These are phyloP conservation scores for Vachellia pachyceras DNA, from an alignment of 306 rosid genomes.

Conservation along the genomic window DNA sequence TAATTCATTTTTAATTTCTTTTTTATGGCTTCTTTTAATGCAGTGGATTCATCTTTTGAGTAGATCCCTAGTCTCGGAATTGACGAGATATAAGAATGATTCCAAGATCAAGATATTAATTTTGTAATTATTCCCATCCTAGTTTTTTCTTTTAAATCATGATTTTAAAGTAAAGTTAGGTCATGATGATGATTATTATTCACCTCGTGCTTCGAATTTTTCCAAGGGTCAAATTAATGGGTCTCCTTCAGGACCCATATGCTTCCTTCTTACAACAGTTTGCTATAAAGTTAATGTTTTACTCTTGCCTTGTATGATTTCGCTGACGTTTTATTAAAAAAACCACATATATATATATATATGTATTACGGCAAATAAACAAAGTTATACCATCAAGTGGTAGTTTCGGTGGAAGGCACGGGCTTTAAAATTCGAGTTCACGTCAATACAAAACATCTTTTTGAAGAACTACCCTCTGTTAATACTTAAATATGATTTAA, in stretches of 20 bases:
- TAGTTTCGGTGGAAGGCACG: too few species aligned
- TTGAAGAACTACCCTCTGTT: too few species aligned
- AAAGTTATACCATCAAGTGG: not conserved
- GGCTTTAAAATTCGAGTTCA: too few species aligned
- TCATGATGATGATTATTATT: slow-evolving; percentile 44
- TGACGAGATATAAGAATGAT: slow-evolving; percentile 43
- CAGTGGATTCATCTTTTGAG: slow-evolving; percentile 31
- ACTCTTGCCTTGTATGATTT: slow-evolving; percentile 23
- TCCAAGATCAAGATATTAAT: slow-evolving; percentile 34
- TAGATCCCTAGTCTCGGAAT: slow-evolving; percentile 51
- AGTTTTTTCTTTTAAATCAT: slow-evolving; percentile 19
- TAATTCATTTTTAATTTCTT: slow-evolving; percentile 12
- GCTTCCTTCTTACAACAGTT: slow-evolving; percentile 36
- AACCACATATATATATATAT: not conserved
- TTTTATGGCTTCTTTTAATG: slow-evolving; percentile 46
- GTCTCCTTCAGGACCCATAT: slow-evolving; percentile 54
- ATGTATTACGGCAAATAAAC: not conserved
- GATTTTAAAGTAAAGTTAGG: slow-evolving; percentile 42
- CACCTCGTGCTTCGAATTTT: slow-evolving; percentile 37
- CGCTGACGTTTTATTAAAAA: not conserved
- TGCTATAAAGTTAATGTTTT: slow-evolving; percentile 41
- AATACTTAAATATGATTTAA: too few species aligned
- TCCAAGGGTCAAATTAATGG: slow-evolving; percentile 49
- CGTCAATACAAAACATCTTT: too few species aligned
- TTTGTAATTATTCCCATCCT: slow-evolving; percentile 13